These are phyloP conservation scores for Xylariaceae sp. DNA, from an alignment of 2,329 filamentous ascomycete species.

Conservation along the genomic window DNA sequence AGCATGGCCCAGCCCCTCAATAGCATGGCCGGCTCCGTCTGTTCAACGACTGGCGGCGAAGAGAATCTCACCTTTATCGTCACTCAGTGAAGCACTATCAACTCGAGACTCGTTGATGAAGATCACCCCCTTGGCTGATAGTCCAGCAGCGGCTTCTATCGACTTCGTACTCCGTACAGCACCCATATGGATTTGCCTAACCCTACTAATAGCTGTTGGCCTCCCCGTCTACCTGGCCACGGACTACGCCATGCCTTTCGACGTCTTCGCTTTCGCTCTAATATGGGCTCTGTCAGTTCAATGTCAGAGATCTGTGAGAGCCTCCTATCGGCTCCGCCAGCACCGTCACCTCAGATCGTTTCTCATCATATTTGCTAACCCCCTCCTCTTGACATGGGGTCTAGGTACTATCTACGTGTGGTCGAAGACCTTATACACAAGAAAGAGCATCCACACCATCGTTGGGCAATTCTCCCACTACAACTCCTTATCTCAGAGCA, in stretches of 20 bases:
- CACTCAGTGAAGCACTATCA: constrained; percentile 14
- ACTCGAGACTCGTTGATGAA: constrained; percentile 19
- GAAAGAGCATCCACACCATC: constrained; percentile 19
- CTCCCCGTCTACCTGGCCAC: constrained; percentile 27
- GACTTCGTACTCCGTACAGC: constrained; percentile 24
- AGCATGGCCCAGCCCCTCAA: constrained; percentile 25
- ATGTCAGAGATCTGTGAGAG: constrained; percentile 26
- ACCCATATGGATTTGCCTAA: constrained; percentile 28
- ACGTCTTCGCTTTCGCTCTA: constrained; percentile 26
- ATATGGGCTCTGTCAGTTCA: constrained; percentile 29
- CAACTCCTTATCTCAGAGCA: constrained; percentile 23
- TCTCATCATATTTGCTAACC: constrained; percentile 28
- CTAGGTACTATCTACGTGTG: constrained; percentile 31
- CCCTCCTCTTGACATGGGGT: constrained; percentile 27
- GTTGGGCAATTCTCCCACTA: constrained; percentile 27
- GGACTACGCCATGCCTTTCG: constrained; percentile 27
- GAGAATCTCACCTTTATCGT: constrained; percentile 15
- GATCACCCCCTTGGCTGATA: constrained; percentile 3
- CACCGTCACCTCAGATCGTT: constrained; percentile 17
- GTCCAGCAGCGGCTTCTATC: constrained; percentile 5
- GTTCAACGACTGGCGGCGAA: constrained; percentile 12
- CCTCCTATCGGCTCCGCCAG: constrained; percentile 17
- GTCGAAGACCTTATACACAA: constrained; percentile 25
- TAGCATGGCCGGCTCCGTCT: constrained; percentile 24
- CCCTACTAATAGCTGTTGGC: constrained; percentile 25